Percentiles rank a stretch among this genome's conserved stretches.
phyloP scores from a whole-genome alignment of 768 basidiomycete species.

The Pleurotus ostreatus region DNA sequence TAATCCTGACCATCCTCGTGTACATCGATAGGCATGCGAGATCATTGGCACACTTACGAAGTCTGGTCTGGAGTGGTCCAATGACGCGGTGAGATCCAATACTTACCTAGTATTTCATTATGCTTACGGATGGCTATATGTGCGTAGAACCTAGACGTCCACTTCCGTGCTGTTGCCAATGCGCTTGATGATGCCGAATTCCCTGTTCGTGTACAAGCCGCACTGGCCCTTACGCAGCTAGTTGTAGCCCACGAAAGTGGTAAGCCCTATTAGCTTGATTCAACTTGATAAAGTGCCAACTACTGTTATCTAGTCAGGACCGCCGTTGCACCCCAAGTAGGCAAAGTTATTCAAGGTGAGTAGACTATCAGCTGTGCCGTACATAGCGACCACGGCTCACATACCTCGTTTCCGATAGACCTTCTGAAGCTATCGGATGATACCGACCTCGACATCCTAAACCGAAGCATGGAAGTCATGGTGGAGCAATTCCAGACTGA shows the following conservation, averaged over 20 bases:
- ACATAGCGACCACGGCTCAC: too few relatives aligned
- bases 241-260: conserved; percentile 60
- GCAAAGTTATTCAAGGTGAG: conserved; percentile 82
- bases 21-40: conserved; percentile 60
- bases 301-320: conserved; percentile 46
- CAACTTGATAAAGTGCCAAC: background rate
- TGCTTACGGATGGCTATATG: conserved; percentile 4
- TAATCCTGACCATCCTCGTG: background rate
- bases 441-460: conserved; percentile 83
- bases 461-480: conserved; percentile 80
- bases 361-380: background rate
- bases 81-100: conserved; percentile 45
- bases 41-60: conserved; percentile 75
- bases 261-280: conserved; percentile 22
- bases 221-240: conserved; percentile 76
- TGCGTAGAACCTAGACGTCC: conserved; percentile 52
- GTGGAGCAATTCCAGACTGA: conserved; percentile 84
- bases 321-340: conserved; percentile 72
- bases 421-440: conserved; percentile 89
- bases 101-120: background rate
- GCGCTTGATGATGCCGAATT: conserved; percentile 75
- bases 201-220: conserved; percentile 82
- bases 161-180: conserved; percentile 63
- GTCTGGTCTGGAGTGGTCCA: conserved; percentile 62
- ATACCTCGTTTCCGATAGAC: conserved; percentile 34